Evolutionary conservation across 116 monocot genomes (phyloP), one percentile per base, ranked within the genome.

Genomic region (Posidonia oceanica): DNA sequence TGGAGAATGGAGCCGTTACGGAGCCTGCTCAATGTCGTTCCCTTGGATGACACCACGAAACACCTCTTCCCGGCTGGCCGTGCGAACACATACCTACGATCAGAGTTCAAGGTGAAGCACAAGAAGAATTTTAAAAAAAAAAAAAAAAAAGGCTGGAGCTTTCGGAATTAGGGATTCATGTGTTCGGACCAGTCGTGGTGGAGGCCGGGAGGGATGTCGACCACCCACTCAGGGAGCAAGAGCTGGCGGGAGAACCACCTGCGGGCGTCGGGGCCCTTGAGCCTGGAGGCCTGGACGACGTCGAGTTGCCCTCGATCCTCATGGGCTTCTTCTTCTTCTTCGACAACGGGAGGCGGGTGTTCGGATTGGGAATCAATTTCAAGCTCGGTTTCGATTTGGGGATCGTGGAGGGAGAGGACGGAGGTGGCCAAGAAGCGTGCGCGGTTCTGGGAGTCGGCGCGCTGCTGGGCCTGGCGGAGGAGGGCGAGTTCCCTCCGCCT

Each of bases 151-250:
- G 39, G 16, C 3, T 14, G 3, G 53, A 69, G 17, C 29, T 20
- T 56, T 29, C 39, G 16, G 54, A 52, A 29, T 29, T 29, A 57
- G 54, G 38, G 12, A 21, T 38, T 6, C n/a, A 23, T 48, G 39
- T 60, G 48, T 5, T 15, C 73, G n/a, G 17, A 94, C 96, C 91
- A 96, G 66, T 96, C 91, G 13, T 54, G 51, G 51, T 80, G 70
- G 36, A 96, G 85, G 60, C 72, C 70, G 18, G 81, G 80, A 17
- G 96, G 96, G 7, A 87, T 80, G 70, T 91, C 96, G 52, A 91
- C 75, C 91, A 96, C 89, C 96, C 96, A 96, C 77, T 96, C 96
- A 22, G 82, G 86, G 8, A 91, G 81, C 91, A 96, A 89, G 17
- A 96, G 84, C 85, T 96, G 96, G 60, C 83, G 77, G 0, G 96